A percentile compares a stretch with the other conserved stretches of the same genome.
Evolutionary conservation across 805 yeast genomes (phyloP).

Genomic region (Teunomyces pallodes): DNA sequence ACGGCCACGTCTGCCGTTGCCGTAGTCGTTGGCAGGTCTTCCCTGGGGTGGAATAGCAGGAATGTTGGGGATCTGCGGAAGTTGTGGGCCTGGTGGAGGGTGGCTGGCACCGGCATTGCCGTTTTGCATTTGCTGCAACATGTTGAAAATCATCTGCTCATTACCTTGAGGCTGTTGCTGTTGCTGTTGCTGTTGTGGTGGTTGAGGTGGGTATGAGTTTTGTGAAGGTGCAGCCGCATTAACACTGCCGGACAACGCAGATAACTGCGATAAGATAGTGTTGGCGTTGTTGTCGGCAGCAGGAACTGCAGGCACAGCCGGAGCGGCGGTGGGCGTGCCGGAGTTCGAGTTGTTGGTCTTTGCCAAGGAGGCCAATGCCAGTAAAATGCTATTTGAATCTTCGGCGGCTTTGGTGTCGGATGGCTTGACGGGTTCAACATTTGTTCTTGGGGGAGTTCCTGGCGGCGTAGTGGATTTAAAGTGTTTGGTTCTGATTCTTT

Average conservation of each 20-base stretch:
- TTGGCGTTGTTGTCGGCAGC: conserved; percentile 27
- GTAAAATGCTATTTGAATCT: conserved; percentile 63
- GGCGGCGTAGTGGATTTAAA: conserved; percentile 71
- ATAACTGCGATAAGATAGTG: conserved; percentile 42
- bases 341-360: conserved; percentile 36
- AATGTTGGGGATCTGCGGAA: conserved; percentile 9
- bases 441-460: conserved; percentile 49
- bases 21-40: conserved; percentile 14
- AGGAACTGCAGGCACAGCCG: conserved; percentile 22
- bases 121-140: conserved; percentile 52
- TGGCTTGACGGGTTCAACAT: conserved; percentile 23
- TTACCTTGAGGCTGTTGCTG: conserved; percentile 14
- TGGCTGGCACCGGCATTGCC: conserved; percentile 7
- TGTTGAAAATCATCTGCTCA: conserved; percentile 45
- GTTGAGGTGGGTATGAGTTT: conserved; percentile 11
- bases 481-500: conserved; percentile 54
- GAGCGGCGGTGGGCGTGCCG: conserved; percentile 27
- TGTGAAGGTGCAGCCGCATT: conserved; percentile 8
- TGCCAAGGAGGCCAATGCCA: conserved; percentile 66
- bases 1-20: conserved; percentile 29
- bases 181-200: conserved; percentile 1
- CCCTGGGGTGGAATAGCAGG: conserved; percentile 6
- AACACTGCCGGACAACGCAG: conserved; percentile 33
- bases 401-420: conserved; percentile 7
- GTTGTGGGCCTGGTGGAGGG: conserved; percentile 4